Percentiles rank a stretch among this genome's conserved stretches.
phyloP scores from a whole-genome alignment of 2,329 filamentous ascomycete species.

The Epichloe scottii region DNA sequence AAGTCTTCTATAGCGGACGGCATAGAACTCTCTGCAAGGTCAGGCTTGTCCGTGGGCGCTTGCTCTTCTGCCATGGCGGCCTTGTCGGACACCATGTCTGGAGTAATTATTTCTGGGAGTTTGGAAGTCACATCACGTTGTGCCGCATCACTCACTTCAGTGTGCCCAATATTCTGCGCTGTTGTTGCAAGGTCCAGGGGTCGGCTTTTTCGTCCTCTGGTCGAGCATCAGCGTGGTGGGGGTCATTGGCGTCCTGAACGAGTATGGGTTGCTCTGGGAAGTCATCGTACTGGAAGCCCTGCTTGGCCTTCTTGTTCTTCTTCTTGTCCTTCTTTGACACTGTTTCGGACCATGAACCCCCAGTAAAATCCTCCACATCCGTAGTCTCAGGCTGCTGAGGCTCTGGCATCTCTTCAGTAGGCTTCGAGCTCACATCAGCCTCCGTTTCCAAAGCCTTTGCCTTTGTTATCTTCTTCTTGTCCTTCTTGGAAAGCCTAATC shows the following conservation, averaged over 20 bases:
- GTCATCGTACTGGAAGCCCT: slow-evolving; percentile 2
- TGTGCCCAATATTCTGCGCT: slow-evolving; percentile 5
- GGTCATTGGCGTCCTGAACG: slow-evolving; percentile 4
- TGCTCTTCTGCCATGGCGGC: background rate
- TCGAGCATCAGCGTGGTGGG: slow-evolving; percentile 6
- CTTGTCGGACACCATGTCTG: background rate
- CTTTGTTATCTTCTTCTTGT: slow-evolving; percentile 19
- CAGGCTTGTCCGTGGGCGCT: background rate
- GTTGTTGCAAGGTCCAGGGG: slow-evolving; percentile 6
- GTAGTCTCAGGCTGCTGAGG: slow-evolving; percentile 6
- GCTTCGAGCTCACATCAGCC: slow-evolving; percentile 7
- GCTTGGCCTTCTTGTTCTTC: slow-evolving; percentile 11
- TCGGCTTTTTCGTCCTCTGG: slow-evolving; percentile 7
- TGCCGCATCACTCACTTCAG: slow-evolving; percentile 3
- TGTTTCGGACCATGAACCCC: slow-evolving; percentile 5
- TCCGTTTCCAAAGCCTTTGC: slow-evolving; percentile 8
- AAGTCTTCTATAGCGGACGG: background rate
- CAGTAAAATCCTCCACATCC: slow-evolving; percentile 3
- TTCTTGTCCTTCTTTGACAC: slow-evolving; percentile 18
- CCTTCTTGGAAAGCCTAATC: slow-evolving; percentile 12
- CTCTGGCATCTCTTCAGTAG: slow-evolving; percentile 4
- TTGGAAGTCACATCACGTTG: slow-evolving; percentile 4
- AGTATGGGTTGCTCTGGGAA: slow-evolving; percentile 3
- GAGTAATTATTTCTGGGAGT: background rate
- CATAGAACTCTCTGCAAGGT: slow-evolving; percentile 1